Percentiles rank a stretch among this genome's conserved stretches.
Evolutionary conservation across 192 early-diverging fungal genomes (phyloP).

Genomic region (Backusella luteola): DNA sequence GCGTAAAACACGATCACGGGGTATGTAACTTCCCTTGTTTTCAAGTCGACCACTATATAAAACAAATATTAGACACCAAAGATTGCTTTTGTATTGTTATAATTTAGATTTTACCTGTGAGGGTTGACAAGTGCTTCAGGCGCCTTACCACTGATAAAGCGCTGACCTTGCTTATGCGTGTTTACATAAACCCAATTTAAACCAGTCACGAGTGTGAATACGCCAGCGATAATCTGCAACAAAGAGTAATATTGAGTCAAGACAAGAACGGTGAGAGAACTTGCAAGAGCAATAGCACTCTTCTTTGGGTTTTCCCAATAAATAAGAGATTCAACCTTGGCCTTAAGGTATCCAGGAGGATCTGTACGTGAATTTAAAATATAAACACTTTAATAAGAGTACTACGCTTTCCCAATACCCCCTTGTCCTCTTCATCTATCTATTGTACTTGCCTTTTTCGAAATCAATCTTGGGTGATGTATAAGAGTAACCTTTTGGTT

Average conservation of each 20-base stretch:
- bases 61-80: neutral
- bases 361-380: constrained; percentile 4
- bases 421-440: neutral
- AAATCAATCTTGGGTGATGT: constrained; percentile 18
- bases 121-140: constrained; percentile 23
- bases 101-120: constrained; percentile 21
- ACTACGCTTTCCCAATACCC: neutral
- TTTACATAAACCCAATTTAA: constrained; percentile 40
- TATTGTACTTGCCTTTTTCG: constrained; percentile 19
- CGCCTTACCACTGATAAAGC: constrained; percentile 20
- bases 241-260: constrained; percentile 38
- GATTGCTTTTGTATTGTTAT: neutral
- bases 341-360: constrained; percentile 24
- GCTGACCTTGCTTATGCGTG: constrained; percentile 25
- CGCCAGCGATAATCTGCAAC: constrained; percentile 25
- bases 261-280: constrained; percentile 20
- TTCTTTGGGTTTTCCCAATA: constrained; percentile 35
- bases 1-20: constrained; percentile 32
- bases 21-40: constrained; percentile 13
- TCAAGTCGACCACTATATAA: constrained; percentile 20
- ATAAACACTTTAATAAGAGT: neutral
- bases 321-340: constrained; percentile 25
- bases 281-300: constrained; percentile 13
- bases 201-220: constrained; percentile 35
- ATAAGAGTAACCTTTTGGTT: neutral